Conservation (phyloP, 2,329 filamentous ascomycete species). For the Cladosporium colombiae region DNA sequence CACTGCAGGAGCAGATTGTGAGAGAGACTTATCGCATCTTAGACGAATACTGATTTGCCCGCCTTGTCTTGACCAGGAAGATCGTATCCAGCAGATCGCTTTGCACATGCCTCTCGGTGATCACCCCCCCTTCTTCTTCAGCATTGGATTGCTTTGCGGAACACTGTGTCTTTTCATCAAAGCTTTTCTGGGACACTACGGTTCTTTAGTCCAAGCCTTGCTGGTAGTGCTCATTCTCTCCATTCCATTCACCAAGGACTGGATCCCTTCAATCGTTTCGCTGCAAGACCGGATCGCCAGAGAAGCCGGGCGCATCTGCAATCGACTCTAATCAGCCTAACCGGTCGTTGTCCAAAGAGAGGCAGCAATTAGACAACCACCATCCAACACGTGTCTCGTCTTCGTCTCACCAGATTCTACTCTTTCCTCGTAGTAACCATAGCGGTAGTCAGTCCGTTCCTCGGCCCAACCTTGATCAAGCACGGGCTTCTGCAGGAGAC, state of each 20-base stretch:
- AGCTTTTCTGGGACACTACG: background rate
- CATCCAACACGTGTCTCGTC: background rate
- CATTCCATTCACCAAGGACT: background rate
- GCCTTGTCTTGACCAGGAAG: background rate
- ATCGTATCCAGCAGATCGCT: background rate
- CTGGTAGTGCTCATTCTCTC: background rate
- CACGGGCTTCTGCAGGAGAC: background rate
- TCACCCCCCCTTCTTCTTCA: background rate
- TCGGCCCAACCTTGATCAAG: background rate
- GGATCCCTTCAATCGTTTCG: background rate
- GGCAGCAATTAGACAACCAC: background rate
- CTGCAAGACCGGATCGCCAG: background rate
- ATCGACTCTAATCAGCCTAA: background rate
- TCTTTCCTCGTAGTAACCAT: background rate
- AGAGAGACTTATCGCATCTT: background rate
- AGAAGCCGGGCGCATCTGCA: background rate
- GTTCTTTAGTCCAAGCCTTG: background rate
- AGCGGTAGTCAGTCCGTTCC: background rate
- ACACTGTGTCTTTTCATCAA: background rate
- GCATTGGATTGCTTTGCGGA: background rate
- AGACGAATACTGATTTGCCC: background rate
- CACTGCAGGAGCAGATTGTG: background rate
- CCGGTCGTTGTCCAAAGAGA: background rate
- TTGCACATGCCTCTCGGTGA: background rate
- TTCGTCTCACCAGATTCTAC: background rate